Base-by-base conservation (phyloP, 192 early-diverging fungal genomes). In the Linnemannia zychae region DNA sequence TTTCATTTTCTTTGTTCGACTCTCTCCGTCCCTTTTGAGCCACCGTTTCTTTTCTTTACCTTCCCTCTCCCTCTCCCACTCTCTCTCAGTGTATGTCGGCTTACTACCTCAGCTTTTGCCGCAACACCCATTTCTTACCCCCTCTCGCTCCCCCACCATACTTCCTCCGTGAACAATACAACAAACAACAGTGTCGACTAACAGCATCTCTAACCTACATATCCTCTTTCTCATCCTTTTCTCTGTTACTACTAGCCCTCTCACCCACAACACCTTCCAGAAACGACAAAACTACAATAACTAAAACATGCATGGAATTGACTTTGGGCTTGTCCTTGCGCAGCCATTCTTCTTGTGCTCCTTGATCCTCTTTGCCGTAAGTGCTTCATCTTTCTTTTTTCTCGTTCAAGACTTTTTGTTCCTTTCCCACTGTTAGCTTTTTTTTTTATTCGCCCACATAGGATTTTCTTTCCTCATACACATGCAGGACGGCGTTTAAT, bases 301-400 rank as follows among this genome's bases (percentile, higher is more conserved):
- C 12, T 57, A 36, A 36, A 74, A 57, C 53, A 84, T 84, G 82
- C 34, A 34, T 70, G 71, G 74, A 52, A 31, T 74, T 24, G 81
- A 82, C 57, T 33, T 74, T 36, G 46, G 71, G 36, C 81, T 82
- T 63, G 63, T 82, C 53, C 38, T 74, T 24, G 82, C 76, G 16
- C 82, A 84, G 40, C 82, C 82, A 57, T 84, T 84, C 67, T 84
- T 78, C 65, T 38, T 78, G 38, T 84, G 82, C 67, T 84, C 82
- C 36, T 50, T 84, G 71, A 31, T 84, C 50, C 76, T 84, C 71
- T 84, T 74, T 70, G 76, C 22, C 49, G 82, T 84, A 84, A 84
- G 67, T 73, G 12, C 22, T 12, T 7, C 34, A 9, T 28, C 7
- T 69, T 38, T 69, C 67, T 34, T 5, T 16, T 18, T 47, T 16